Base-by-base conservation (phyloP, 1,139 yeast genomes). In the Kodamaea sp. region DNA sequence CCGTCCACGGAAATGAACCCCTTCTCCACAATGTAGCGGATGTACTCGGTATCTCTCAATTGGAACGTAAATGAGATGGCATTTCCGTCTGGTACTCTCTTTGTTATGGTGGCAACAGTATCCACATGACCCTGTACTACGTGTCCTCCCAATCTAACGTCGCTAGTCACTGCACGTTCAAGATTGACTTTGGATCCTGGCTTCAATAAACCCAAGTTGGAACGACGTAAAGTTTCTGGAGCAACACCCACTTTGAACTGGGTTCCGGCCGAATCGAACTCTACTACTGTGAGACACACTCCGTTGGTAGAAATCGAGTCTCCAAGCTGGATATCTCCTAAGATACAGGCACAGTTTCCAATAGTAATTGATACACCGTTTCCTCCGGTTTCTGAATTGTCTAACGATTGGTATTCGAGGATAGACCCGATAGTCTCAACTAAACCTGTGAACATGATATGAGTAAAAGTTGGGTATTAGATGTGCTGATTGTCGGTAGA, bases 61-160 rank as follows among this genome's bases (percentile, higher is more conserved):
- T 75, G 65, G 61, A 92, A 89, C 2, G 88, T 84, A 54, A 80
- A 83, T 2, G 82, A 70, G 23, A 89, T 66, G 2, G 97, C 84
- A 59, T 89, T 86, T 3, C 85, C 94, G 52, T 90, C 97, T 0
- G 75, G 63, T 6, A 46, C 61, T 22, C 64, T 70, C 2, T 61
- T 57, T 1, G 74, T 73, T 24, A 94, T 84, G 21, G 63, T 61
- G 4, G 96, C 97, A 20, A 83, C 72, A 0, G 97, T 87, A 55
- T 92, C 98, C 22, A 94, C 90, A 63, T 92, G 99, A 10, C 98
- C 99, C 52, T 92, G 98, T 2, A 92, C 98, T 42, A 90, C 80
- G 61, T 92, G 99, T 1, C 99, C 98, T 18, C 99, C 98, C 53
- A 90, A 78, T 43, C 98, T 71, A 9, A 83, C 89, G 34, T 86